Conservation (phyloP, 805 yeast genomes). For the Debaryomyces tyrocola region DNA sequence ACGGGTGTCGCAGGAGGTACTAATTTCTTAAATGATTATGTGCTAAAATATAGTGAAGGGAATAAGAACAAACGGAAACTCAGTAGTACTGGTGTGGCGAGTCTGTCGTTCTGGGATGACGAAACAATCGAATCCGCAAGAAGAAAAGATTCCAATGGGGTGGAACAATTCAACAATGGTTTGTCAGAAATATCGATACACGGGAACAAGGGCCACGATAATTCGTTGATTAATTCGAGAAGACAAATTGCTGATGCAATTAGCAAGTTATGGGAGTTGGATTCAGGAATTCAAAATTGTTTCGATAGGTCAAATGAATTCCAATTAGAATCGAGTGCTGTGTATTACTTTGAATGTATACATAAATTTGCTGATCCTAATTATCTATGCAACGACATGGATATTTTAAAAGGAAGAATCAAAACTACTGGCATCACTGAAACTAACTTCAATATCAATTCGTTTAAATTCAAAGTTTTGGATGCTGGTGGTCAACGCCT, state of each 20-base stretch:
- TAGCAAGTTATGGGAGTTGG: conserved; percentile 63
- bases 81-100: conserved; percentile 52
- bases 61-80: conserved; percentile 51
- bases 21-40: conserved; percentile 61
- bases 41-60: conserved; percentile 57
- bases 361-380: conserved; percentile 58
- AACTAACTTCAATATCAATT: conserved; percentile 66
- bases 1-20: conserved; percentile 67
- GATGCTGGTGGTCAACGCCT: conserved; percentile 98
- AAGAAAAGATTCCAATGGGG: conserved; percentile 4
- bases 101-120: conserved; percentile 20
- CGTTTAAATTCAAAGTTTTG: conserved; percentile 68
- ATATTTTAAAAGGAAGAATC: conserved; percentile 85
- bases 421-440: conserved; percentile 96
- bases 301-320: conserved; percentile 67
- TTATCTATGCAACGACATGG: conserved; percentile 75
- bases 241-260: conserved; percentile 73
- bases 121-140: background rate
- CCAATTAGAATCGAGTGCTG: conserved; percentile 81
- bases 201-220: background rate
- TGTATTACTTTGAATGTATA: conserved; percentile 78
- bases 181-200: conserved; percentile 10
- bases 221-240: conserved; percentile 22
- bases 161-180: conserved; percentile 10
- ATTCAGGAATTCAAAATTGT: conserved; percentile 63